Conservation (phyloP, 164 flowering plant species). For the Aristolochia contorta region DNA sequence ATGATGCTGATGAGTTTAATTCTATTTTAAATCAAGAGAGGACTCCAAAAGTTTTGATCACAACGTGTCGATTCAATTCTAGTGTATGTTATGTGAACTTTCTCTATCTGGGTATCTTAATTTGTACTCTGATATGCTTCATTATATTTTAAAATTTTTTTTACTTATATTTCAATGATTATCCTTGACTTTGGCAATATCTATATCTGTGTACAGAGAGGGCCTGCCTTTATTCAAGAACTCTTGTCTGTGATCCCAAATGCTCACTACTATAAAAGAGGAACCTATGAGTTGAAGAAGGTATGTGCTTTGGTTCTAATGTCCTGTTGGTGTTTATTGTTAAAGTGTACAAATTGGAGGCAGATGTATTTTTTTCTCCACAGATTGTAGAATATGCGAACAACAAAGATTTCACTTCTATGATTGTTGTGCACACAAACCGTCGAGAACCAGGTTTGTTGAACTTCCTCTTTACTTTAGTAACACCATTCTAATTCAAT, state of each 20-base stretch:
- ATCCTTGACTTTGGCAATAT: neutral
- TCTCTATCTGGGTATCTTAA: neutral
- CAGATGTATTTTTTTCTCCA: slow-evolving; percentile 2
- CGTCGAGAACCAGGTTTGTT: slow-evolving; percentile 81
- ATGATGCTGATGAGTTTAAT: slow-evolving; percentile 87
- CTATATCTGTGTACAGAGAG: slow-evolving; percentile 45
- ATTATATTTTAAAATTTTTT: neutral
- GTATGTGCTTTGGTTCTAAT: slow-evolving; percentile 17
- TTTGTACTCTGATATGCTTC: neutral
- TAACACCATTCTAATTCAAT: neutral
- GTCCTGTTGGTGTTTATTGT: neutral
- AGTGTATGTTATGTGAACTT: slow-evolving; percentile 35
- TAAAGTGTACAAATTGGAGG: neutral
- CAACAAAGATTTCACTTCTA: slow-evolving; percentile 67
- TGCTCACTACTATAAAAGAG: slow-evolving; percentile 77
- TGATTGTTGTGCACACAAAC: slow-evolving; percentile 83
- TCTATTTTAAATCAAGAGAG: slow-evolving; percentile 38
- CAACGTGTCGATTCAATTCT: slow-evolving; percentile 82
- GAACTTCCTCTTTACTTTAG: slow-evolving; percentile 1
- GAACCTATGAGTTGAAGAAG: slow-evolving; percentile 95
- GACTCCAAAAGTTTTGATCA: slow-evolving; percentile 69
- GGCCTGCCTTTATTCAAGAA: slow-evolving; percentile 79
- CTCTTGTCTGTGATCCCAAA: slow-evolving; percentile 79
- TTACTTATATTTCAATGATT: neutral
- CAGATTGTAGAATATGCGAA: slow-evolving; percentile 89